Evolutionary conservation across 208 protist genomes (phyloP).

Genomic region (Trypanosoma theileri): DNA sequence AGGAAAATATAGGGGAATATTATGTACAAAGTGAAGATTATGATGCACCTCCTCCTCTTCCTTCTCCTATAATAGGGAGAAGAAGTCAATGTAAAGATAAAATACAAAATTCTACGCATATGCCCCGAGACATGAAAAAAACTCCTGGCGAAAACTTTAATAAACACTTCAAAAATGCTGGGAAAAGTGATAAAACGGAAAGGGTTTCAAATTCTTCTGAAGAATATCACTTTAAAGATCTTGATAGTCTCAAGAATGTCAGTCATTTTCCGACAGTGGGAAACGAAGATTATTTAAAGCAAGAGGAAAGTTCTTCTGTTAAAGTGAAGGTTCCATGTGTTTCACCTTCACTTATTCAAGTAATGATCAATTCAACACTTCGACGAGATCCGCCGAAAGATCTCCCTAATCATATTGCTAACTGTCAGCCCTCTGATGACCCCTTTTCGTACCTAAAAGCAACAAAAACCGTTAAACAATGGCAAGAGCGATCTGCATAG

Average conservation of each 20-base stretch:
- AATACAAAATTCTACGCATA: too few species aligned
- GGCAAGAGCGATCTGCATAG: background rate
- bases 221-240: background rate
- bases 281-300: background rate
- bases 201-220: background rate
- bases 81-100: too few species aligned
- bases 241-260: conserved; percentile 6
- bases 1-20: background rate
- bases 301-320: background rate
- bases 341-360: conserved; percentile 7
- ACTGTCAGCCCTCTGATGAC: conserved; percentile 5
- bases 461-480: conserved; percentile 6
- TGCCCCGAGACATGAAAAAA: too few species aligned
- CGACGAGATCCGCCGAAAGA: background rate
- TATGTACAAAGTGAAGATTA: conserved; percentile 1
- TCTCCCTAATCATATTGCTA: conserved; percentile 6
- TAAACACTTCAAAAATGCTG: too few species aligned
- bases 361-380: conserved; percentile 15
- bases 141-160: too few species aligned
- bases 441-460: conserved; percentile 11
- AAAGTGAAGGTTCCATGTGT: background rate
- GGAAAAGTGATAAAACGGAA: background rate
- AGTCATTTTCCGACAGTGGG: conserved; percentile 6
- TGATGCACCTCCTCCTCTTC: conserved; percentile 18
- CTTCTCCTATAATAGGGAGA: background rate